phyloP scores from a whole-genome alignment of 441 rosid species.

The Lepidium campestre region DNA sequence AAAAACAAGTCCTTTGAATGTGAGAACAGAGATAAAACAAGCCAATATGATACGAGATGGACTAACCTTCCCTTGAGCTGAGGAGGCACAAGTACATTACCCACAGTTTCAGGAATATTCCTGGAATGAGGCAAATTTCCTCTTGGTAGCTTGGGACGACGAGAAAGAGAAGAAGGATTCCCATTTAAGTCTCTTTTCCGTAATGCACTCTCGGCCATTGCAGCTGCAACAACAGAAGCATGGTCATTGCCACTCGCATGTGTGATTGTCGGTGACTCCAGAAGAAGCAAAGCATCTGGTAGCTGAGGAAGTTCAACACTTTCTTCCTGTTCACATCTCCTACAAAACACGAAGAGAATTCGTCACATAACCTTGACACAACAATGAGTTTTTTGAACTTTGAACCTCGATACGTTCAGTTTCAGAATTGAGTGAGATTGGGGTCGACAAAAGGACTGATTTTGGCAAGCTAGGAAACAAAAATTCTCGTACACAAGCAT shows the following conservation, averaged over 20 bases:
- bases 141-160: constrained; percentile 57
- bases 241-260: constrained; percentile 44
- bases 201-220: constrained; percentile 57
- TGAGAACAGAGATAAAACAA: neutral
- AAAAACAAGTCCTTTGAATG: neutral
- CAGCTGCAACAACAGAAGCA: constrained; percentile 71
- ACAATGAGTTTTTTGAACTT: neutral
- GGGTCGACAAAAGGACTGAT: neutral
- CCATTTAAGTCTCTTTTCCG: constrained; percentile 59
- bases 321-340: constrained; percentile 30
- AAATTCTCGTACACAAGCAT: neutral
- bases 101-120: constrained; percentile 55
- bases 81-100: constrained; percentile 71
- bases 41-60: neutral
- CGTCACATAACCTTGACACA: constrained; percentile 11
- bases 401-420: neutral
- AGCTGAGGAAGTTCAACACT: constrained; percentile 37
- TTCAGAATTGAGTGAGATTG: neutral
- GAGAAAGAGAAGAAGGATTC: constrained; percentile 37
- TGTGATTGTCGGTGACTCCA: constrained; percentile 44
- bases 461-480: neutral
- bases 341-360: constrained; percentile 5
- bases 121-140: constrained; percentile 46
- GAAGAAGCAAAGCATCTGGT: constrained; percentile 74
- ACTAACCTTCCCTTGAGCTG: constrained; percentile 85